phyloP scores from a whole-genome alignment of 148 eudicot species.

The Camellia lanceoleosa region DNA sequence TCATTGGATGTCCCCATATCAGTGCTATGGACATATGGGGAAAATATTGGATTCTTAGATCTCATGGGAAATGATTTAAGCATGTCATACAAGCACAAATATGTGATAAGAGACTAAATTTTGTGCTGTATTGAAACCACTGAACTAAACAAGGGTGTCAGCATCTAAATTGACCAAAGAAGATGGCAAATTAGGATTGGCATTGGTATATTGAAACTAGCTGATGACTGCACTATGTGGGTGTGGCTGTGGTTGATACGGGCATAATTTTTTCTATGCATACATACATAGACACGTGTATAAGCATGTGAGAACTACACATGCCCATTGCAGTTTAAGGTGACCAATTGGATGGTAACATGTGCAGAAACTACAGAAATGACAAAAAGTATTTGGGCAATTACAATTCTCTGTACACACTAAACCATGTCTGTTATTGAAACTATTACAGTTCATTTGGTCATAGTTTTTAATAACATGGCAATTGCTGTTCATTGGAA shows the following conservation, averaged over 20 bases:
- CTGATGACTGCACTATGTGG: not conserved
- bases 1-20: not conserved
- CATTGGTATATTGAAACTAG: not conserved
- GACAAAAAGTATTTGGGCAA: not conserved
- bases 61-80: not conserved
- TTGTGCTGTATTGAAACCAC: not conserved
- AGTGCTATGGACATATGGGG: not conserved
- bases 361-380: not conserved
- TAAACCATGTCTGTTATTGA: not conserved
- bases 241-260: not conserved
- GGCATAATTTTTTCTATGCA: too few species aligned
- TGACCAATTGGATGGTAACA: constrained; percentile 3
- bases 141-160: not conserved
- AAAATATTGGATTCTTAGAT: not conserved
- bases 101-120: too few species aligned
- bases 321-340: not conserved
- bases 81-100: not conserved
- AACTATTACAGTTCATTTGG: not conserved
- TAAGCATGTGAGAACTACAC: not conserved
- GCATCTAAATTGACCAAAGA: not conserved
- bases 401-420: too few species aligned
- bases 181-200: not conserved
- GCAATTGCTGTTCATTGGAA: not conserved
- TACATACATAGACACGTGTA: not conserved
- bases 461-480: not conserved